phyloP scores from a whole-genome alignment of 441 rosid genomes.

The Eugenia klotzschiana region DNA sequence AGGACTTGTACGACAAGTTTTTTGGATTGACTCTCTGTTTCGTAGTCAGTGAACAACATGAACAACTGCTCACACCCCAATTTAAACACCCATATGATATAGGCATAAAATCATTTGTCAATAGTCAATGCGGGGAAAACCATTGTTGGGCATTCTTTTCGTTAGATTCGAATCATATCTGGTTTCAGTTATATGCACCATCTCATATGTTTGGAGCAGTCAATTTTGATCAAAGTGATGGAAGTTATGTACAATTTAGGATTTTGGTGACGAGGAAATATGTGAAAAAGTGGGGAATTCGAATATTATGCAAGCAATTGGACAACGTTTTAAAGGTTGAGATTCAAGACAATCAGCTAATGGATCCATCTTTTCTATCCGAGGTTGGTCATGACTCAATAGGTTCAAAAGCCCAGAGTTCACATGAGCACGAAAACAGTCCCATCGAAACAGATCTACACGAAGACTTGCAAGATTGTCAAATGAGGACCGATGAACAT shows the following conservation, averaged over 20 bases:
- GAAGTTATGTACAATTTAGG: background rate
- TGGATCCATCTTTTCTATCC: too few relatives aligned
- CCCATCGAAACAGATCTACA: too few relatives aligned
- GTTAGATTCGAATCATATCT: background rate
- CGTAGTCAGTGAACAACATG: rapidly evolving
- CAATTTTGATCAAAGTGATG: background rate
- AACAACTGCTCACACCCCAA: background rate
- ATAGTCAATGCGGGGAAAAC: background rate
- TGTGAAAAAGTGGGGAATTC: background rate
- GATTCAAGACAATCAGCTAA: background rate
- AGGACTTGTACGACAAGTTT: background rate
- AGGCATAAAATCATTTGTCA: background rate
- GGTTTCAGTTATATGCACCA: background rate
- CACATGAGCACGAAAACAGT: background rate
- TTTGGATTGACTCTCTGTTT: background rate
- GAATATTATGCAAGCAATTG: background rate
- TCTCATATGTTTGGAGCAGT: rapidly evolving
- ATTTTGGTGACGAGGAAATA: rapidly evolving
- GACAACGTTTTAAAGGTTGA: background rate
- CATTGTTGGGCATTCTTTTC: too few relatives aligned
- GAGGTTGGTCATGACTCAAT: background rate
- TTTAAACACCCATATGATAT: rapidly evolving
- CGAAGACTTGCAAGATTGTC: background rate
- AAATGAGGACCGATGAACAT: too few relatives aligned
- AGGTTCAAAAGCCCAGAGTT: too few relatives aligned